Percentiles rank a stretch among this genome's conserved stretches.
These are phyloP conservation scores for Didymella sp. DNA, from an alignment of 2,329 filamentous ascomycete species.

Conservation along the genomic window DNA sequence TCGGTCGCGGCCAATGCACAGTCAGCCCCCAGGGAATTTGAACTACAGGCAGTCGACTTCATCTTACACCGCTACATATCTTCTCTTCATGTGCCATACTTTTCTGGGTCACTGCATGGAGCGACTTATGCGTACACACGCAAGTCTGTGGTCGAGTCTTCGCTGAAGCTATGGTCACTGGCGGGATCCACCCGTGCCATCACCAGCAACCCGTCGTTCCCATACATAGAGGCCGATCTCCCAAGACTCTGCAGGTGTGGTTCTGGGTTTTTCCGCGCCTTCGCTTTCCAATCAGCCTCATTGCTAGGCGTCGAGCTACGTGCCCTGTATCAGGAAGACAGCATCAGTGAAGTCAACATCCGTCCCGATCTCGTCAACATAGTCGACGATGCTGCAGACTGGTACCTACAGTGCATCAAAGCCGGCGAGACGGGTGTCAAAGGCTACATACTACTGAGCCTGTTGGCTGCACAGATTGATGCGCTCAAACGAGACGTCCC, in stretches of 20 bases:
- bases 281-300: conserved; percentile 30
- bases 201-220: conserved; percentile 5
- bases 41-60: conserved; percentile 33
- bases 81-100: conserved; percentile 37
- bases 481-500: conserved; percentile 23
- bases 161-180: conserved; percentile 37
- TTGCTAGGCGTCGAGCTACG: conserved; percentile 34
- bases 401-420: conserved; percentile 30
- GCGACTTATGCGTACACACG: conserved; percentile 37
- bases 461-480: conserved; percentile 33
- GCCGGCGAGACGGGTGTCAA: conserved; percentile 44
- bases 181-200: conserved; percentile 11
- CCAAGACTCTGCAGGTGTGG: conserved; percentile 31
- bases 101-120: conserved; percentile 29
- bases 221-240: conserved; percentile 21
- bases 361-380: conserved; percentile 30
- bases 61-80: conserved; percentile 39
- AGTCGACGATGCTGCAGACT: conserved; percentile 30
- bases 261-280: conserved; percentile 35
- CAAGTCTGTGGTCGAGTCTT: conserved; percentile 36
- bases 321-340: conserved; percentile 37
- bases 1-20: conserved; percentile 1
- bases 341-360: conserved; percentile 26
- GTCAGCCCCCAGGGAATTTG: conserved; percentile 19
- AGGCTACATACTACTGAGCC: conserved; percentile 33